A percentile compares a stretch with the other conserved stretches of the same genome.
phyloP scores from a whole-genome alignment of 78 protist genomes.

The slime mould (Dictyostelium discoideum) region DNA sequence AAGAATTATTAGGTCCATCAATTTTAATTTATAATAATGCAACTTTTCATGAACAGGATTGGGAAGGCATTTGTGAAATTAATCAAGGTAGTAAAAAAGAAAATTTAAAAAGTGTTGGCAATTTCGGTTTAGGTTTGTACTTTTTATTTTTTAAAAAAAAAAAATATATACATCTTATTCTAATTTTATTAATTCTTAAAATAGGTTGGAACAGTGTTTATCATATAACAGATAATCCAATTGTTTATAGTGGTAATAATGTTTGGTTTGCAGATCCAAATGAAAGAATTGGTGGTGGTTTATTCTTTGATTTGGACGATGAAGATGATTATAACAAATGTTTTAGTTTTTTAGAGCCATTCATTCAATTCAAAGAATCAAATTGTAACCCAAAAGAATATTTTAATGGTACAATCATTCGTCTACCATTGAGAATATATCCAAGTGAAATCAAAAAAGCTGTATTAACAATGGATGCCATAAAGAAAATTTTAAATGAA shows the following conservation, averaged over 20 bases:
- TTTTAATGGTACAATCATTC: conserved; percentile 29
- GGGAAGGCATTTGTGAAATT: conserved; percentile 22
- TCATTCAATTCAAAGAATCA: conserved; percentile 11
- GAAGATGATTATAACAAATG: not conserved
- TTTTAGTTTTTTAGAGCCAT: not conserved
- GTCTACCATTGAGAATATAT: not conserved
- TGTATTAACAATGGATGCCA: not conserved
- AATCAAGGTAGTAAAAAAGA: conserved; percentile 38
- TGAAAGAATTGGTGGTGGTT: not conserved
- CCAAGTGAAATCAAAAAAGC: not conserved
- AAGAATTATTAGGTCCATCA: conserved; percentile 24
- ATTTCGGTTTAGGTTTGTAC: conserved; percentile 26
- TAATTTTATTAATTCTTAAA: no score
- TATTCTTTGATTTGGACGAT: not conserved
- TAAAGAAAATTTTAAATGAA: not conserved
- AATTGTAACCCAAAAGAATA: not conserved
- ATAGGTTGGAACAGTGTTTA: conserved; percentile 42
- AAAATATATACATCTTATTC: no score
- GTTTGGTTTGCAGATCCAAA: conserved; percentile 9
- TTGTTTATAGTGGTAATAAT: not conserved
- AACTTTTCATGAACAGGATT: conserved; percentile 24
- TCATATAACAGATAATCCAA: conserved; percentile 25
- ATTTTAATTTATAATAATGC: conserved; percentile 9
- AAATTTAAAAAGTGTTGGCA: conserved; percentile 64
- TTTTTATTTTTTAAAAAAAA: no score